Evolutionary conservation across 192 early-diverging fungal species (phyloP).

Genomic region (Linnemannia elongata): DNA sequence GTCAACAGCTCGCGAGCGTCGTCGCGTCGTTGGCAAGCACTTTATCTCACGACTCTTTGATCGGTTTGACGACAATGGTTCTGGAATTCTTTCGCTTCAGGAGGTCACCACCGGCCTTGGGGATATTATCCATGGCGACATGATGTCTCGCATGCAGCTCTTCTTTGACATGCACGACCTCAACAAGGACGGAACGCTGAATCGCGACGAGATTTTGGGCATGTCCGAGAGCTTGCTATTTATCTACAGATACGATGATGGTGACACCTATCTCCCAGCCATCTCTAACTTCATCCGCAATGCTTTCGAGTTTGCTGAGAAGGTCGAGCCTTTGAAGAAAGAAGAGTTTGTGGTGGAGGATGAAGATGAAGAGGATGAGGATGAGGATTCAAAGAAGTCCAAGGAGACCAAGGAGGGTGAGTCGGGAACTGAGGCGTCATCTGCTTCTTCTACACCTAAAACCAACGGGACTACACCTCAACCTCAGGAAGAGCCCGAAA

Average conservation of each 20-base stretch:
- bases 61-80: conserved; percentile 65
- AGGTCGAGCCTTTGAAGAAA: conserved; percentile 30
- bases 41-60: conserved; percentile 62
- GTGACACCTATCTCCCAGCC: conserved; percentile 69
- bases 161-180: conserved; percentile 90
- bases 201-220: conserved; percentile 83
- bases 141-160: conserved; percentile 81
- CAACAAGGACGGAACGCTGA: conserved; percentile 73
- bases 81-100: conserved; percentile 77
- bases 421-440: background rate
- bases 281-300: conserved; percentile 74
- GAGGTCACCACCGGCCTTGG: conserved; percentile 85
- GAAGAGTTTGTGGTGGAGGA: conserved; percentile 23
- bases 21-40: conserved; percentile 48
- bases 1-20: conserved; percentile 41
- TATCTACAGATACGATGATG: conserved; percentile 71
- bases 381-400: background rate
- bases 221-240: conserved; percentile 90
- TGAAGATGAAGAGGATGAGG: conserved; percentile 26
- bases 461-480: background rate
- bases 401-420: conserved; percentile 8
- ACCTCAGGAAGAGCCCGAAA: conserved; percentile 30
- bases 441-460: conserved; percentile 21
- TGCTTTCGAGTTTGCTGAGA: conserved; percentile 70
- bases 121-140: conserved; percentile 80